Evolutionary conservation across 1,139 yeast genomes (phyloP).

Genomic region (Pichia sorboxylosa): DNA sequence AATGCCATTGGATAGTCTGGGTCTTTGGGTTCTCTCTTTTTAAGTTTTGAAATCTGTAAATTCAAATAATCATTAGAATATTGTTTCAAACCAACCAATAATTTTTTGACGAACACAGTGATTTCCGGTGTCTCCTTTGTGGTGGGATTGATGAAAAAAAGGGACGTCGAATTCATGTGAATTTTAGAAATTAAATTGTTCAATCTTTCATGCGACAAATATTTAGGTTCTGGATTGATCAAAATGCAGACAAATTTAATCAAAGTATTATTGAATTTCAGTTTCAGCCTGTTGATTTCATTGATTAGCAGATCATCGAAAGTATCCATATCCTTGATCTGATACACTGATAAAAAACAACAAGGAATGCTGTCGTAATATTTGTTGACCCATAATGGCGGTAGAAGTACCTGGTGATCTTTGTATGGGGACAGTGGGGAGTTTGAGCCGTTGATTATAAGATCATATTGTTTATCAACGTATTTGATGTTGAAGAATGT

Average conservation of each 20-base stretch:
- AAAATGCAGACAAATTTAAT: constrained; percentile 8
- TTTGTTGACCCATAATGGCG: constrained; percentile 38
- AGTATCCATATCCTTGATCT: constrained; percentile 18
- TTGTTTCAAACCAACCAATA: constrained; percentile 24
- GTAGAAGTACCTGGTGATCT: constrained; percentile 31
- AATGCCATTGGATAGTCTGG: constrained; percentile 14
- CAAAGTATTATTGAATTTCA: constrained; percentile 20
- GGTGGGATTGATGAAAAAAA: neutral
- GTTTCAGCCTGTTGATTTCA: constrained; percentile 27
- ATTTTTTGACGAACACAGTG: constrained; percentile 6
- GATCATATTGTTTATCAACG: constrained; percentile 17
- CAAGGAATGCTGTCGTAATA: constrained; percentile 33
- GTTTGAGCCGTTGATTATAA: constrained; percentile 8
- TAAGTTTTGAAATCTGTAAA: constrained; percentile 26
- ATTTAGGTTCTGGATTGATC: constrained; percentile 1
- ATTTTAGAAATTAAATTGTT: neutral
- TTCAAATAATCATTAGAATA: constrained; percentile 33
- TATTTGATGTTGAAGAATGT: constrained; percentile 21
- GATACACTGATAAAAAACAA: constrained; percentile 32
- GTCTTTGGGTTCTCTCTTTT: constrained; percentile 21
- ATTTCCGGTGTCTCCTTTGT: constrained; percentile 5
- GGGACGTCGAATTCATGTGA: no score
- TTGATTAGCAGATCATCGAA: constrained; percentile 22
- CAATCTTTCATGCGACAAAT: neutral
- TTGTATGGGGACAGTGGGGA: constrained; percentile 30